Conservation (phyloP, 345 rosid species). For the Linum trigynum region DNA sequence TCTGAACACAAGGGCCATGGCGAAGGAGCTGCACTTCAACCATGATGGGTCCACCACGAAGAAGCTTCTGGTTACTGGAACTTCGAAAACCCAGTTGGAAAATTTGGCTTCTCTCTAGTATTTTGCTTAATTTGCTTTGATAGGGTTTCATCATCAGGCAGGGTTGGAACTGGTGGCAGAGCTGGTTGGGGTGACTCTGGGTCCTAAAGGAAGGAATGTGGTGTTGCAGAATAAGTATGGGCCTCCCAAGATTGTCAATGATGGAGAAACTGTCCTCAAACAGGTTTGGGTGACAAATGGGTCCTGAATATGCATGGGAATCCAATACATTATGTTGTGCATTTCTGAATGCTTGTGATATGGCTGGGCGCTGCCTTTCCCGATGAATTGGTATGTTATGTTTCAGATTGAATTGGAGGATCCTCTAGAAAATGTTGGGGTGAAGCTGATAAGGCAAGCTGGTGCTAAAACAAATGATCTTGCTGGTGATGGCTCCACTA, state of each 20-base stretch:
- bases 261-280: conserved; percentile 89
- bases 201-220: conserved; percentile 93
- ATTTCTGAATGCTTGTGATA: neutral
- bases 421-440: conserved; percentile 91
- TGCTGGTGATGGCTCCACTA: conserved; percentile 94
- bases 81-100: neutral
- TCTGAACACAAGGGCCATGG: conserved; percentile 37
- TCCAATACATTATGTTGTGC: neutral
- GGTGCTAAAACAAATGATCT: conserved; percentile 91
- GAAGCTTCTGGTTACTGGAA: conserved; percentile 59
- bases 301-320: neutral
- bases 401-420: conserved; percentile 83
- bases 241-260: conserved; percentile 89
- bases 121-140: neutral
- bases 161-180: conserved; percentile 79
- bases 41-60: conserved; percentile 71
- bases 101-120: neutral
- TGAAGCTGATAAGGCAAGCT: conserved; percentile 91
- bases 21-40: conserved; percentile 78
- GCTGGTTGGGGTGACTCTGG: conserved; percentile 83
- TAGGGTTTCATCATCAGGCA: conserved; percentile 31
- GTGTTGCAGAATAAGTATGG: conserved; percentile 89
- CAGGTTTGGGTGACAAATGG: conserved; percentile 30
- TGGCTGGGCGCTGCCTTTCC: neutral
- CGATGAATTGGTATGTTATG: conserved; percentile 4